Conservation (phyloP, 805 yeast genomes). For the Sugiyamaella marilandica region DNA sequence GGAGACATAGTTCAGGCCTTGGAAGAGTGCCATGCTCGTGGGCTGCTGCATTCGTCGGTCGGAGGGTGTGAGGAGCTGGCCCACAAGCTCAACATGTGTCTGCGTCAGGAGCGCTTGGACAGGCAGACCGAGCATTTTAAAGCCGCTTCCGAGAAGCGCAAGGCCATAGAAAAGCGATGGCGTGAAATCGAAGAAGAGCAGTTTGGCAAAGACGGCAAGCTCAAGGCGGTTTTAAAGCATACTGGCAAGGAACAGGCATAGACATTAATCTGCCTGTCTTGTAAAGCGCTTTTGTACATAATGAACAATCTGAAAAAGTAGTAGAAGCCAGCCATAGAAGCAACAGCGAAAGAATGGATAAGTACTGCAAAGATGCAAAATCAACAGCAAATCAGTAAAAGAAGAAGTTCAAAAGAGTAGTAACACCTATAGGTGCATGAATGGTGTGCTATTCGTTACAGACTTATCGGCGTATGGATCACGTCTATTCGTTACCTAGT, state of each 20-base stretch:
- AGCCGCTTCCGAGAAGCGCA: slow-evolving; percentile 54
- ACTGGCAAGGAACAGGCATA: no score
- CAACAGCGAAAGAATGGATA: no score
- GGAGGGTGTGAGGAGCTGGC: slow-evolving; percentile 85
- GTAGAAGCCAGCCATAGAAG: no score
- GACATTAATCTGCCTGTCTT: no score
- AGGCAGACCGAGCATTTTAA: slow-evolving; percentile 43
- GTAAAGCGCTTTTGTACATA: no score
- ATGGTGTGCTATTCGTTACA: no score
- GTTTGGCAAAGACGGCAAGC: slow-evolving; percentile 68
- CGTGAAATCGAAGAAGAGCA: slow-evolving; percentile 67
- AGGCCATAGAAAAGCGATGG: slow-evolving; percentile 51
- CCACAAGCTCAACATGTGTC: slow-evolving; percentile 70
- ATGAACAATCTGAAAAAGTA: no score
- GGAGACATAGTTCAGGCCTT: slow-evolving; percentile 77
- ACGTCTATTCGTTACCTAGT: slow-evolving; percentile 40
- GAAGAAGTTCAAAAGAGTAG: no score
- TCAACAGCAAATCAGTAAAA: no score
- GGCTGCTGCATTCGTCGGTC: slow-evolving; percentile 61
- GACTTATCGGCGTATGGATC: no score
- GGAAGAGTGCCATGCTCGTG: slow-evolving; percentile 75
- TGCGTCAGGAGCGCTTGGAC: slow-evolving; percentile 73
- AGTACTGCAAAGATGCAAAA: no score
- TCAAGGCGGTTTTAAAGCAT: slow-evolving; percentile 27
- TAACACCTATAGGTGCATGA: no score